Conservation (phyloP, 2,329 filamentous ascomycete species). For the Fusarium sp. region DNA sequence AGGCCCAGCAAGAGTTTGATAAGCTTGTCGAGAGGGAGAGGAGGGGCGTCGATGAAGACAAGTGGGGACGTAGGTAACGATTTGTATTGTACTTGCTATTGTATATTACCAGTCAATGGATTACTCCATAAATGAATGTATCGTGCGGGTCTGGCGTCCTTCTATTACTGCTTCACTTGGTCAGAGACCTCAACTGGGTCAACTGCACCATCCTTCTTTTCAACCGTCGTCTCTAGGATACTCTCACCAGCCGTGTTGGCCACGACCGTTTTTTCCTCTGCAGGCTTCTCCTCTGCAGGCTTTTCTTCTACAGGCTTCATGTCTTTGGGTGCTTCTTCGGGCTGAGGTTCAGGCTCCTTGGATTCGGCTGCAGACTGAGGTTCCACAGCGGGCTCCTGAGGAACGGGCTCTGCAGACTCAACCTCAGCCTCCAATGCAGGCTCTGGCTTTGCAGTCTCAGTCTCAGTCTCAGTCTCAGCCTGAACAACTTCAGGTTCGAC, state of each 20-base stretch:
- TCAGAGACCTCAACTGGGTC: constrained; percentile 51
- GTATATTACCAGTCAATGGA: constrained; percentile 8
- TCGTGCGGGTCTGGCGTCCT: not conserved
- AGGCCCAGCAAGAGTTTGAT: constrained; percentile 62
- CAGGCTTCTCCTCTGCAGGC: constrained; percentile 21
- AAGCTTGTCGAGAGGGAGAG: constrained; percentile 57
- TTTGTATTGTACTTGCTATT: constrained; percentile 15
- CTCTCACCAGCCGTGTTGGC: constrained; percentile 56
- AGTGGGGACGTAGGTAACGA: constrained; percentile 37
- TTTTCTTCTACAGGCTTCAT: constrained; percentile 21
- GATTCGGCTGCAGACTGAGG: not conserved
- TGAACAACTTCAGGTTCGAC: constrained; percentile 22
- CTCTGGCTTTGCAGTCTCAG: constrained; percentile 26
- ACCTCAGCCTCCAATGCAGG: constrained; percentile 21
- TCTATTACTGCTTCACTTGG: constrained; percentile 43
- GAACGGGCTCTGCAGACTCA: constrained; percentile 21
- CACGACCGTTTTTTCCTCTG: constrained; percentile 49
- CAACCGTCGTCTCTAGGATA: constrained; percentile 51
- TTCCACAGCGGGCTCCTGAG: constrained; percentile 29
- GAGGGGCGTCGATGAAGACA: constrained; percentile 42
- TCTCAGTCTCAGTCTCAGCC: constrained; percentile 25
- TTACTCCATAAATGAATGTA: constrained; percentile 7
- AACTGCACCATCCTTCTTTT: constrained; percentile 48
- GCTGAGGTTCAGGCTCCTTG: constrained; percentile 6
- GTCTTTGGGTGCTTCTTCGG: not conserved